Evolutionary conservation across 2,329 filamentous ascomycete species (phyloP).

Genomic region (Pyricularia pennisetigena): DNA sequence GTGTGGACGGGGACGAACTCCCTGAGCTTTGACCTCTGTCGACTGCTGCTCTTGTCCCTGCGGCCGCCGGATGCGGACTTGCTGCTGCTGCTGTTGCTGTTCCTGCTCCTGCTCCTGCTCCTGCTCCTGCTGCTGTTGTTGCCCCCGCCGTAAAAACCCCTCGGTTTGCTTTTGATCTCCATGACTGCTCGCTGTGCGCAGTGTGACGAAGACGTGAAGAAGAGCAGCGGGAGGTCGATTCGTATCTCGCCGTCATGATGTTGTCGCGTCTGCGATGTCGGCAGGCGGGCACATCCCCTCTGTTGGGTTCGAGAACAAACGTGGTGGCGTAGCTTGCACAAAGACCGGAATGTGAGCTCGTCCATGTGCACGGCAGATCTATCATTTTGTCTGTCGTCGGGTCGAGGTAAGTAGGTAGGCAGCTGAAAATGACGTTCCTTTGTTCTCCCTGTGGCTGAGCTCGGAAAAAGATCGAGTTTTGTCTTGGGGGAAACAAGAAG

Average conservation of each 20-base stretch:
- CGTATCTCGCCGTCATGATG: background rate
- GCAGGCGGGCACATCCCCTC: background rate
- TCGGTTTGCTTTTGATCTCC: background rate
- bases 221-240: background rate
- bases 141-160: background rate
- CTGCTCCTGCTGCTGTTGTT: background rate
- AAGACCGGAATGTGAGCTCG: background rate
- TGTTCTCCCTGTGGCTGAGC: background rate
- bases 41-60: background rate
- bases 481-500: background rate
- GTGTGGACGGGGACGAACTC: constrained; percentile 10
- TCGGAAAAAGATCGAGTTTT: background rate
- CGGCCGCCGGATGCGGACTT: background rate
- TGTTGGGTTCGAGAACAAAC: background rate
- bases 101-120: background rate
- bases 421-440: background rate
- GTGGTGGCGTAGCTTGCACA: background rate
- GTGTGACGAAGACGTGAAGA: background rate
- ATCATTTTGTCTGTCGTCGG: background rate
- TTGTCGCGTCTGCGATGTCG: background rate
- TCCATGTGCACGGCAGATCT: background rate
- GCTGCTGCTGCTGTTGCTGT: background rate
- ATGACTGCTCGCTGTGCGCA: background rate
- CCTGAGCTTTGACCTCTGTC: background rate
- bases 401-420: too few species aligned